Evolutionary conservation across 2,329 filamentous ascomycete genomes (phyloP).

Genomic region (Rutstroemia sp.): DNA sequence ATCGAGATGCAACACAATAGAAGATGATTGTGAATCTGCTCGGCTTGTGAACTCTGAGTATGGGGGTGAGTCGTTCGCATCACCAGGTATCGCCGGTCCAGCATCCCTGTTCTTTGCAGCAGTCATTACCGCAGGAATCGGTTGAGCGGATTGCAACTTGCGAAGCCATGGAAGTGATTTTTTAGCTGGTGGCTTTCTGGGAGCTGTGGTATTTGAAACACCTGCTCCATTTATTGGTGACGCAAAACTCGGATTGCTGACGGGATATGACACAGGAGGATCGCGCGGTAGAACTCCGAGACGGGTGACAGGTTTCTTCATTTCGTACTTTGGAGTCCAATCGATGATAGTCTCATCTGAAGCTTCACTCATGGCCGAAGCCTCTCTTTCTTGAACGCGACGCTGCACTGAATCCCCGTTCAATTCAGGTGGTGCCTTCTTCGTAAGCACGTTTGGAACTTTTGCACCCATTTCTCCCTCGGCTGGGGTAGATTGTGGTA

Average conservation of each 20-base stretch:
- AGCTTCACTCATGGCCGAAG: conserved; percentile 14
- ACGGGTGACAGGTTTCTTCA: neutral
- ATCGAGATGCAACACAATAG: conserved; percentile 9
- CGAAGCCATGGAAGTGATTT: conserved; percentile 25
- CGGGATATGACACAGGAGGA: neutral
- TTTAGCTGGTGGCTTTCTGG: conserved; percentile 9
- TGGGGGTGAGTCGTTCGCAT: conserved; percentile 6
- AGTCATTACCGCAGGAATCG: neutral
- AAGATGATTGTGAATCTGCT: conserved; percentile 4
- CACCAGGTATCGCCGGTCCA: neutral
- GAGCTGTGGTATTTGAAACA: neutral
- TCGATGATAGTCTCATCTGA: conserved; percentile 19
- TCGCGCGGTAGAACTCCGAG: neutral
- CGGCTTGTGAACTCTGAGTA: conserved; percentile 4
- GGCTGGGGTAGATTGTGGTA: conserved; percentile 12
- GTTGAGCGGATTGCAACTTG: conserved; percentile 12
- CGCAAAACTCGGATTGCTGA: neutral
- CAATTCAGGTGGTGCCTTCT: neutral
- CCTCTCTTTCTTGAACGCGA: neutral
- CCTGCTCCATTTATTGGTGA: too few species aligned
- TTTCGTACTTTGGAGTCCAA: conserved; percentile 19
- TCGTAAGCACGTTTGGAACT: conserved; percentile 3
- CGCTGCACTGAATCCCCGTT: neutral
- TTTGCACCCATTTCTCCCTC: conserved; percentile 14
- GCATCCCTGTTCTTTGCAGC: neutral